Evolutionary conservation across 2,329 filamentous ascomycete species (phyloP).

Genomic region (Cladosporium oxysporum): DNA sequence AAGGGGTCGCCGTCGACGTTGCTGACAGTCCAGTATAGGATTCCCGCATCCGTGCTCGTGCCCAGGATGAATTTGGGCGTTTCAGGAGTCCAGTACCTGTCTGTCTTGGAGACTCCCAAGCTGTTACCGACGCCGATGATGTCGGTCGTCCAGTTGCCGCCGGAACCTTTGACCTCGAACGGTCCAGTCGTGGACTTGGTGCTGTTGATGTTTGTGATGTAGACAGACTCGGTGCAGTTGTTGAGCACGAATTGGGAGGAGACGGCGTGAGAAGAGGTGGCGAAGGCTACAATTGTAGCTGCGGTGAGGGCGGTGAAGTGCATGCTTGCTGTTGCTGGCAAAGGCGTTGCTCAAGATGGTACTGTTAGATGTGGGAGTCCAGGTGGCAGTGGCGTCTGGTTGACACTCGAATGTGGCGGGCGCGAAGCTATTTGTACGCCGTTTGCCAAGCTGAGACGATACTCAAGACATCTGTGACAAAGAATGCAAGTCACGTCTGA

Average conservation of each 20-base stretch:
- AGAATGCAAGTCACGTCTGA: slow-evolving; percentile 7
- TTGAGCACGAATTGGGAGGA: slow-evolving; percentile 29
- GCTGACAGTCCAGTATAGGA: slow-evolving; percentile 35
- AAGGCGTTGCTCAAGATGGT: slow-evolving; percentile 1
- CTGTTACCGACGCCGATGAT: slow-evolving; percentile 35
- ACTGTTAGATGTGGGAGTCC: neutral
- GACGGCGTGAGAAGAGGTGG: slow-evolving; percentile 24
- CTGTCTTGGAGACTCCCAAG: slow-evolving; percentile 32
- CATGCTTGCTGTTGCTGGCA: slow-evolving; percentile 25
- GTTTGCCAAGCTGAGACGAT: neutral
- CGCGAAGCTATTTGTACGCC: slow-evolving; percentile 10
- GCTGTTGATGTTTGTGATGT: slow-evolving; percentile 31
- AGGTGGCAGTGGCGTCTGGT: slow-evolving; percentile 11
- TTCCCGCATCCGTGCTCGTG: slow-evolving; percentile 24
- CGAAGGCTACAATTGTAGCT: slow-evolving; percentile 21
- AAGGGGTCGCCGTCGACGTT: slow-evolving; percentile 33
- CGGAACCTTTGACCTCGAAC: slow-evolving; percentile 21
- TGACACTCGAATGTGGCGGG: neutral
- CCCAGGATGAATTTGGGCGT: slow-evolving; percentile 34
- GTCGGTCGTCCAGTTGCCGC: slow-evolving; percentile 25
- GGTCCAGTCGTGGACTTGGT: slow-evolving; percentile 24
- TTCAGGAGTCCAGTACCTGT: slow-evolving; percentile 28
- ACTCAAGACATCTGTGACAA: neutral
- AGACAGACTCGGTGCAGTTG: slow-evolving; percentile 32
- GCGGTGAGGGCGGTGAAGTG: slow-evolving; percentile 18